Evolutionary conservation across 2,329 filamentous ascomycete species (phyloP), one percentile per base, ranked within the genome.

Genomic region (Nemania sp.): DNA sequence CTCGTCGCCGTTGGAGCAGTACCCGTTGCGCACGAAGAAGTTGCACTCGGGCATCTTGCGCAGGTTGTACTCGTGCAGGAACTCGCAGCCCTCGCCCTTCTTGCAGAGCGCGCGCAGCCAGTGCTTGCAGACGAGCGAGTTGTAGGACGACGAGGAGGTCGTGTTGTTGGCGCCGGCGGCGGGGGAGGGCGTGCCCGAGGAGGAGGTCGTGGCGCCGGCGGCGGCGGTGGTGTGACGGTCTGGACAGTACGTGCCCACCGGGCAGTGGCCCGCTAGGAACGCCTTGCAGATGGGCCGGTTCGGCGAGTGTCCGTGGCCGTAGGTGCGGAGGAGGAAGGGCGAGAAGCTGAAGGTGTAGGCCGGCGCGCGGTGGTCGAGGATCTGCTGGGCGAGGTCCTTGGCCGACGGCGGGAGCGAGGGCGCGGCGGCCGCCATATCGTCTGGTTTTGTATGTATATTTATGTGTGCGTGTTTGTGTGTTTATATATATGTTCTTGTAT

Each of bases 41-140:
- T 96, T 96, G 79, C 95, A 99, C 79, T 98, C 95, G 65, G 95
- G 93, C 92, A 98, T 98, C 77, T 95, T 93, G 65, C 95, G 88
- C 68, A 99, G 85, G 78, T 99, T 98, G 81, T 97, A 99, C 78
- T 98, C 95, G 82, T 99, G 95, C 50, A 98, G 82, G 72, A 98
- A 99, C 80, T 99, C 95, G 87, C 95, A 99, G 68, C 88, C 87
- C 73, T 97, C 90, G 71, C 94, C 95, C 78, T 98, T 98, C 75
- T 99, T 99, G 83, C 95, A 99, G 18, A 99, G 86, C 0, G 93
- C 94, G 66, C 96, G 91, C 72, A 98, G 87, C 88, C 95, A 98
- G 82, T 98, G 95, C 80, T 99, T 99, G 87, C 95, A 99, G 63
- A 99, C 94, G 15, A 98, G 87, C 73, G 85, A 90, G 78, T 89